Percentiles rank a stretch among this genome's conserved stretches.
phyloP scores from a whole-genome alignment of 2,329 filamentous ascomycete genomes.

The Fusarium odoratissimum region DNA sequence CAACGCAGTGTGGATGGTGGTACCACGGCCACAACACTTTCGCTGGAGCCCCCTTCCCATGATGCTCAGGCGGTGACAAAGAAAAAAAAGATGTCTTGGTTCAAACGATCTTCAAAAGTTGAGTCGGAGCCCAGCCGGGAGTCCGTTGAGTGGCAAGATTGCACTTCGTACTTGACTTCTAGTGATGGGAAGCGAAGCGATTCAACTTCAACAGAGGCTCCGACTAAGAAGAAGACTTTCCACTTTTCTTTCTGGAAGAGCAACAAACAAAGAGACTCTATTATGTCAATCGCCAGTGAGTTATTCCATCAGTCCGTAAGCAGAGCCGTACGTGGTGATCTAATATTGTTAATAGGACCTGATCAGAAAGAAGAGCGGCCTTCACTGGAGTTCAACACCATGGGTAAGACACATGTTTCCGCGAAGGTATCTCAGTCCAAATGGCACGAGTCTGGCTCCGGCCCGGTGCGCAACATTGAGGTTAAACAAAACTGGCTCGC shows the following conservation, averaged over 20 bases:
- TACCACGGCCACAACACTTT: constrained; percentile 21
- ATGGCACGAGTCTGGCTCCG: constrained; percentile 52
- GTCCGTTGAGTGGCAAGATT: constrained; percentile 45
- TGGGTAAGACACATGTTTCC: constrained; percentile 34
- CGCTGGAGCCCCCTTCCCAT: constrained; percentile 20
- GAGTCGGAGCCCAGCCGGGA: constrained; percentile 41
- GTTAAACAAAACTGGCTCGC: constrained; percentile 88
- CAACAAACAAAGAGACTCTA: constrained; percentile 56
- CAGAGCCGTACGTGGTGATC: not conserved
- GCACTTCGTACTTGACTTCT: constrained; percentile 39
- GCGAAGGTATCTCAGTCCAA: constrained; percentile 34
- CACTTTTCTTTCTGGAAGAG: constrained; percentile 67
- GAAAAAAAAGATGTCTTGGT: constrained; percentile 65
- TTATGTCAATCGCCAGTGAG: constrained; percentile 61
- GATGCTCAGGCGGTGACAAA: constrained; percentile 40
- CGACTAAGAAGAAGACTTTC: constrained; percentile 64
- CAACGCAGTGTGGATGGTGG: constrained; percentile 5
- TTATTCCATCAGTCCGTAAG: not conserved
- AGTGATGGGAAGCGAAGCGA: constrained; percentile 44
- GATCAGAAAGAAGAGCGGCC: constrained; percentile 28
- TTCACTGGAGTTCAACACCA: constrained; percentile 26
- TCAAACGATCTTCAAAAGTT: constrained; percentile 60
- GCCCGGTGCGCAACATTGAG: constrained; percentile 66
- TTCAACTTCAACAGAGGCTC: constrained; percentile 38
- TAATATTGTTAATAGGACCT: constrained; percentile 15